Percentiles rank a stretch among this genome's conserved stretches.
These are phyloP conservation scores for Citrus sp. DNA, from an alignment of 345 rosid genomes.

Conservation along the genomic window DNA sequence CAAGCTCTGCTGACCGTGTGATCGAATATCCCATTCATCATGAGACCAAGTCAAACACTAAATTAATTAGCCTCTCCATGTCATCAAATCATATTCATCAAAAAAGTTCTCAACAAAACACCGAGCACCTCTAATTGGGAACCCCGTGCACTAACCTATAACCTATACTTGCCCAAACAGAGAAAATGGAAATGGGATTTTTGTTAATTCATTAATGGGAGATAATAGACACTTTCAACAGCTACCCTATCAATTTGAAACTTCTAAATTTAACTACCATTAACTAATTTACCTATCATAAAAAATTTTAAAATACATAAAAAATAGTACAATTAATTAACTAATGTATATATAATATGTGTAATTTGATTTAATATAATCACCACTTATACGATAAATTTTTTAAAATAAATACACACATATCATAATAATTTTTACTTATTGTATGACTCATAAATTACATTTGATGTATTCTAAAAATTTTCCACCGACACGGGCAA, in stretches of 20 bases:
- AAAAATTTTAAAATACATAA: too few relatives aligned
- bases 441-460: too few relatives aligned
- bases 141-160: too few relatives aligned
- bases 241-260: not conserved
- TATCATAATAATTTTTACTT: too few relatives aligned
- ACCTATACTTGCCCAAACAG: too few relatives aligned
- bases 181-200: not conserved
- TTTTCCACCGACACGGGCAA: accelerated
- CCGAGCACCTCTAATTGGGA: too few relatives aligned
- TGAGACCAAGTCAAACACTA: not conserved
- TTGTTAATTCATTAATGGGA: not conserved
- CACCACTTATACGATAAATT: accelerated
- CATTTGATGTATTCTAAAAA: accelerated
- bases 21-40: not conserved
- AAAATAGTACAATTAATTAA: too few relatives aligned
- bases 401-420: too few relatives aligned
- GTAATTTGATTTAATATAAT: too few relatives aligned
- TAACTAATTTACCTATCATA: not conserved
- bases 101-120: too few relatives aligned
- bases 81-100: too few relatives aligned
- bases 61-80: not conserved
- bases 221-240: not conserved
- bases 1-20: not conserved
- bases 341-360: accelerated
- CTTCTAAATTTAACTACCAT: not conserved